phyloP scores from a whole-genome alignment of 495 filamentous ascomycete species.

The Jackrogersella minutella region DNA sequence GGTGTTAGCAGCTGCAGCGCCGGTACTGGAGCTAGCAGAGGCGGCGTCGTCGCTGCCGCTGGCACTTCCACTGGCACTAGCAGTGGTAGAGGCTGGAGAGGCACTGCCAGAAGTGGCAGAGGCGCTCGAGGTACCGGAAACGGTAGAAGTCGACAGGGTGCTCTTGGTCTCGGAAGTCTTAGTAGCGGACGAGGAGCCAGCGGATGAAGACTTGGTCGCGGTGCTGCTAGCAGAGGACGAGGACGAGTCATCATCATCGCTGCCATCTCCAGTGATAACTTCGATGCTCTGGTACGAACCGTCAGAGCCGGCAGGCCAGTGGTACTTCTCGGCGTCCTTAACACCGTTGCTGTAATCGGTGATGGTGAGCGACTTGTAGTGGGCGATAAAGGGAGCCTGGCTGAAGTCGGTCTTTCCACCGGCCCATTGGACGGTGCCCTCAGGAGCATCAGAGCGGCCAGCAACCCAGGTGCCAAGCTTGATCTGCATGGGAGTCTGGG shows the following conservation, averaged over 20 bases:
- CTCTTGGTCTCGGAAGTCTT: slow-evolving; percentile 39
- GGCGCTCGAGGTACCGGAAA: slow-evolving; percentile 21
- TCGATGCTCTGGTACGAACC: slow-evolving; percentile 83
- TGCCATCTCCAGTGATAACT: slow-evolving; percentile 72
- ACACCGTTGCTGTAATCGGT: slow-evolving; percentile 88
- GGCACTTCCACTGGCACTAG: slow-evolving; percentile 24
- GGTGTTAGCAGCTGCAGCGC: slow-evolving; percentile 20
- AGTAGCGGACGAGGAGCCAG: slow-evolving; percentile 31
- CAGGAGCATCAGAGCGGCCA: slow-evolving; percentile 70
- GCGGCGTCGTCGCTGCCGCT: slow-evolving; percentile 19
- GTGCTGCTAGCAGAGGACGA: slow-evolving; percentile 22
- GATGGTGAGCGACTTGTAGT: slow-evolving; percentile 80
- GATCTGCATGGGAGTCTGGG: slow-evolving; percentile 89
- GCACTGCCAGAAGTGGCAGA: slow-evolving; percentile 19
- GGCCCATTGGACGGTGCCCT: slow-evolving; percentile 89
- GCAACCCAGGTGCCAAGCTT: slow-evolving; percentile 89
- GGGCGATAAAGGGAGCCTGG: slow-evolving; percentile 81
- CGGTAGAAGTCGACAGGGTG: slow-evolving; percentile 35
- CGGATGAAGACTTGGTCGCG: slow-evolving; percentile 32
- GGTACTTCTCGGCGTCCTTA: slow-evolving; percentile 73
- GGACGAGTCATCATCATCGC: slow-evolving; percentile 58
- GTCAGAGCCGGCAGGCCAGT: slow-evolving; percentile 69
- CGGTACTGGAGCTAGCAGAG: slow-evolving; percentile 19
- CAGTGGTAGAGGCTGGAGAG: slow-evolving; percentile 31
- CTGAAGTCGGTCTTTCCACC: slow-evolving; percentile 80